Base-by-base conservation (phyloP, 2,329 filamentous ascomycete genomes). In the Fusarium circinatum region DNA sequence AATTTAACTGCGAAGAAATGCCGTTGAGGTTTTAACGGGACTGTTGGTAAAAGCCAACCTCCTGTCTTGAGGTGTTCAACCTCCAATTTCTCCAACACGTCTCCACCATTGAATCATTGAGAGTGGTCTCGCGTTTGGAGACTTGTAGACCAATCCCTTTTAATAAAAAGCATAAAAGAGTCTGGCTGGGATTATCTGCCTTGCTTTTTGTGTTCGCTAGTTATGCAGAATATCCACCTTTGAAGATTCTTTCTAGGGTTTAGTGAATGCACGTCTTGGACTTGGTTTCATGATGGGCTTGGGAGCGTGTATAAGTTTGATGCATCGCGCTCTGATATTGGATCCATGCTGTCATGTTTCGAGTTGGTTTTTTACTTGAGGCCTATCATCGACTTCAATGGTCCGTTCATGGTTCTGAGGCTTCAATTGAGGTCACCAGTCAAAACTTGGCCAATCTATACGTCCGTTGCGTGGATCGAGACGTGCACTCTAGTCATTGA, bases 11-110 rank as follows among this genome's bases (percentile, higher is more conserved):
- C 13, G n/a, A 52, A 36, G 18, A 52, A 52, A 12, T 36, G n/a
- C 41, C 18, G 41, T 48, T 24, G n/a, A 48, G 45, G 30, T 34
- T 44, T 41, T 22, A 55, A 45, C 42, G 55, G 67, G 57, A 71
- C 58, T 39, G 8, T 42, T 59, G 58, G 34, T 18, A 47, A 48
- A 39, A 55, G 45, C 70, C 70, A 74, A 22, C 71, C 71, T 61
- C 47, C 63, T 38, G 56, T 65, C 65, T 65, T 8, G 14, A 48
- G 26, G 45, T 45, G 57, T 64, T 58, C 47, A 64, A 63, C 48
- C 70, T 58, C 67, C 57, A 69, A 57, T 45, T 69, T 68, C 55
- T 39, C 32, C 49, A 55, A 74, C 71, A 74, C 71, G 71, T 74
- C 71, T 74, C 71, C 71, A 74, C 71, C 71, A 58, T 22, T 34